Conservation (phyloP, 1,284 basidiomycete species). For the Mycena sp. region DNA sequence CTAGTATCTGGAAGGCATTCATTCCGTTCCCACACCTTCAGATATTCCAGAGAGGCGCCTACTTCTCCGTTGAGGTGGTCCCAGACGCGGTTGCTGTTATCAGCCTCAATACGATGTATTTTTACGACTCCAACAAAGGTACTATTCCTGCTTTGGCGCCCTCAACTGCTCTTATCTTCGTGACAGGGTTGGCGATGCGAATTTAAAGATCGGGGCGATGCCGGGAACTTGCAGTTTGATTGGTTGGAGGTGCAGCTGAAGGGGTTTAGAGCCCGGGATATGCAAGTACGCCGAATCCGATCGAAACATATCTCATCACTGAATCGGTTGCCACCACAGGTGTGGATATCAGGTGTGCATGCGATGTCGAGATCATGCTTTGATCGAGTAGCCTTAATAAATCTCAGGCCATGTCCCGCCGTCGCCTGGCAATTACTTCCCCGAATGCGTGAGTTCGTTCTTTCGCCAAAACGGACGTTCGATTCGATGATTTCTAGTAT, state of each 20-base stretch:
- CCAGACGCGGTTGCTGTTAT: conserved; percentile 83
- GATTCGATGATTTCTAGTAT: conserved; percentile 56
- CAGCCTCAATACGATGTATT: conserved; percentile 92
- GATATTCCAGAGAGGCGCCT: conserved; percentile 86
- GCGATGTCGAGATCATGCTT: conserved; percentile 20
- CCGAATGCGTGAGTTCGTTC: conserved; percentile 82
- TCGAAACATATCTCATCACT: neutral
- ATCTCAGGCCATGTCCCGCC: conserved; percentile 80
- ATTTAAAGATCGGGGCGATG: conserved; percentile 68
- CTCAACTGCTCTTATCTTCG: neutral
- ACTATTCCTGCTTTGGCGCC: neutral
- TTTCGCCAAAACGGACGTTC: conserved; percentile 21
- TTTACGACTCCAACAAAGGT: conserved; percentile 90
- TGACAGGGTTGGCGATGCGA: conserved; percentile 75
- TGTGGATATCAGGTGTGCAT: conserved; percentile 55
- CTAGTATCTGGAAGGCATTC: conserved; percentile 84
- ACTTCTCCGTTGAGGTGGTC: conserved; percentile 87
- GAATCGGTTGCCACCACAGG: conserved; percentile 43
- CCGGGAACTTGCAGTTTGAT: conserved; percentile 87
- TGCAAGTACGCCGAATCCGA: conserved; percentile 66
- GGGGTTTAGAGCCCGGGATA: conserved; percentile 74
- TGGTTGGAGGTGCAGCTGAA: conserved; percentile 92
- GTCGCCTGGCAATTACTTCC: conserved; percentile 84
- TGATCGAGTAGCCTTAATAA: conserved; percentile 14
- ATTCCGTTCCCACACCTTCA: conserved; percentile 86